Evolutionary conservation across 2,329 filamentous ascomycete genomes (phyloP).

Genomic region (Trichoderma afroharzianum): DNA sequence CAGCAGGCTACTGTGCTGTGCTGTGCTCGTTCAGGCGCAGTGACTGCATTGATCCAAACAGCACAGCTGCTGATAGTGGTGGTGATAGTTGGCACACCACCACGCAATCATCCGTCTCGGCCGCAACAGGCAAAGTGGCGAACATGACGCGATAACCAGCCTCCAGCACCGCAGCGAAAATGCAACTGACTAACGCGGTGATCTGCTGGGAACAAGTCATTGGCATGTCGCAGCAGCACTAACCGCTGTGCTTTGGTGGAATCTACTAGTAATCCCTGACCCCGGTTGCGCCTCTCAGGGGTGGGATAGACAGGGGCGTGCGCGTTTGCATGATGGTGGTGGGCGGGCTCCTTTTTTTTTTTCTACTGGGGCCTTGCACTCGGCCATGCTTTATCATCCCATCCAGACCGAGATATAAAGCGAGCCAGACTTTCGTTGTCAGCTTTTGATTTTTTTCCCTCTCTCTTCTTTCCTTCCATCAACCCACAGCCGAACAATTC

Average conservation of each 20-base stretch:
- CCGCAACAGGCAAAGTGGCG: constrained; percentile 9
- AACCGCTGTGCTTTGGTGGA: neutral
- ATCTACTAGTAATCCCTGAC: neutral
- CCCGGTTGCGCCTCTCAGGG: constrained; percentile 9
- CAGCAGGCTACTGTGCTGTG: neutral
- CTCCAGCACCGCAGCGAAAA: constrained; percentile 6
- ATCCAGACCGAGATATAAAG: constrained; percentile 17
- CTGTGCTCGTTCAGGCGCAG: neutral
- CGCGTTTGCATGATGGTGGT: constrained; percentile 9
- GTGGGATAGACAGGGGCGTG: constrained; percentile 13
- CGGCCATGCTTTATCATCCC: constrained; percentile 8
- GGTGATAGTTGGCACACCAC: neutral
- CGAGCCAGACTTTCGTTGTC: constrained; percentile 1
- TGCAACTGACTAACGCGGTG: constrained; percentile 7
- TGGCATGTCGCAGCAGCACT: neutral
- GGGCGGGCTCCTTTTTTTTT: constrained; percentile 16
- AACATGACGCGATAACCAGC: constrained; percentile 19
- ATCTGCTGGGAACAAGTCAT: constrained; percentile 1
- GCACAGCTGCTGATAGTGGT: neutral
- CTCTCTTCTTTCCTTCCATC: neutral
- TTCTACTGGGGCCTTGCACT: neutral
- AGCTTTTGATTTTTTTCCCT: neutral
- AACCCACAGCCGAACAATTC: constrained; percentile 12
- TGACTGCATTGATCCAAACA: neutral
- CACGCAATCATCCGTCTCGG: neutral